These are phyloP conservation scores for Lachnellula subtilissima DNA, from an alignment of 2,329 filamentous ascomycete species.

Conservation along the genomic window DNA sequence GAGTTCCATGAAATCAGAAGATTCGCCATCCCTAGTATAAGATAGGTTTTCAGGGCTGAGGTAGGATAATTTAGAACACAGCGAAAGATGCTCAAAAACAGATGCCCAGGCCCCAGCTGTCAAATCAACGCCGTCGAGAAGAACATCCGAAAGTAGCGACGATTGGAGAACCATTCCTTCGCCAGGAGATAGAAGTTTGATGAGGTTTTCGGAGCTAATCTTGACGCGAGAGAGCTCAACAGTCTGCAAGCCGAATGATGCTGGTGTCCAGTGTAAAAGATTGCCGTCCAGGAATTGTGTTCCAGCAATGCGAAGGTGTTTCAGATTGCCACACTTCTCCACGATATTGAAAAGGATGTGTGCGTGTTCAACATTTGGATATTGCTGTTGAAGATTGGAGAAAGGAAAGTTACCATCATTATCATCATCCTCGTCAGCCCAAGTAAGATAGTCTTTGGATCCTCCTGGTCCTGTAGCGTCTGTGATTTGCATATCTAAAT, in stretches of 20 bases:
- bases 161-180: not conserved
- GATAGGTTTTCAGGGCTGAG: not conserved
- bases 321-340: not conserved
- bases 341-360: not conserved
- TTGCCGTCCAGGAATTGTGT: not conserved
- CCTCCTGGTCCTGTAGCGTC: conserved; percentile 3
- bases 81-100: not conserved
- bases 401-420: not conserved
- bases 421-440: not conserved
- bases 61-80: not conserved
- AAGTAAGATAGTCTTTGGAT: not conserved
- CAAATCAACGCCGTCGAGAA: not conserved
- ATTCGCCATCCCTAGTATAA: not conserved
- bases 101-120: not conserved
- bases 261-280: not conserved
- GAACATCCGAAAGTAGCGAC: not conserved
- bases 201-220: not conserved
- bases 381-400: not conserved
- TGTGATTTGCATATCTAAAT: not conserved
- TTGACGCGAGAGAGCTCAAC: not conserved
- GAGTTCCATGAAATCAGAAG: not conserved
- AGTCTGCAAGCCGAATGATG: not conserved
- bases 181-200: not conserved
- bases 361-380: not conserved
- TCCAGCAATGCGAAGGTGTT: not conserved